These are phyloP conservation scores for Xylariaceae sp. DNA, from an alignment of 2,329 filamentous ascomycete genomes.

Conservation along the genomic window DNA sequence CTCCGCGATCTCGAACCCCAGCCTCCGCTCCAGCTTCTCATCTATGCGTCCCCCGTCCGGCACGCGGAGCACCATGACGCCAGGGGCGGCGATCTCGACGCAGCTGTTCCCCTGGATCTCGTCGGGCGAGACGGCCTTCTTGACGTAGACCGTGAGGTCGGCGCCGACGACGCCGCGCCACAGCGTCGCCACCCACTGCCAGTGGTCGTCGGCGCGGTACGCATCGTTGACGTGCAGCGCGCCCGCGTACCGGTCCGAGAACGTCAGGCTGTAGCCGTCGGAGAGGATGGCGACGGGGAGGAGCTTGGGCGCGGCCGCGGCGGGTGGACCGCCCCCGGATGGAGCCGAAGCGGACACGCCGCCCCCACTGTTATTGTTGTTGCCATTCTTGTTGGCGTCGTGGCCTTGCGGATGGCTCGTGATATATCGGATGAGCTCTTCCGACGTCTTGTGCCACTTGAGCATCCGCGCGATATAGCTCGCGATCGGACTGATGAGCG, in stretches of 20 bases:
- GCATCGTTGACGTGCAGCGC: conserved; percentile 75
- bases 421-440: conserved; percentile 67
- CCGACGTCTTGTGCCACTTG: conserved; percentile 77
- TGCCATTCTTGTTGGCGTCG: not conserved
- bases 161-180: conserved; percentile 87
- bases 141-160: conserved; percentile 77
- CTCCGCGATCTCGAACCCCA: conserved; percentile 88
- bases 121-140: conserved; percentile 37
- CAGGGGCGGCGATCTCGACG: conserved; percentile 64
- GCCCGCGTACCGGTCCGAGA: conserved; percentile 76
- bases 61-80: conserved; percentile 61
- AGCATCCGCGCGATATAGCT: conserved; percentile 72
- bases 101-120: conserved; percentile 43
- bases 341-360: not conserved
- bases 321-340: conserved; percentile 1
- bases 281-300: conserved; percentile 79
- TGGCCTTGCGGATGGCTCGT: conserved; percentile 38
- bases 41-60: conserved; percentile 52
- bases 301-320: conserved; percentile 43
- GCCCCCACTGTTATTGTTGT: not conserved
- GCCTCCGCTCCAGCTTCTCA: conserved; percentile 72
- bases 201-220: conserved; percentile 87
- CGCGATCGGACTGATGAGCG: conserved; percentile 51
- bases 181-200: conserved; percentile 95
- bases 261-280: conserved; percentile 78